These are phyloP conservation scores for Dictyostelium firmibasis DNA, from an alignment of 78 protist species.

Conservation along the genomic window DNA sequence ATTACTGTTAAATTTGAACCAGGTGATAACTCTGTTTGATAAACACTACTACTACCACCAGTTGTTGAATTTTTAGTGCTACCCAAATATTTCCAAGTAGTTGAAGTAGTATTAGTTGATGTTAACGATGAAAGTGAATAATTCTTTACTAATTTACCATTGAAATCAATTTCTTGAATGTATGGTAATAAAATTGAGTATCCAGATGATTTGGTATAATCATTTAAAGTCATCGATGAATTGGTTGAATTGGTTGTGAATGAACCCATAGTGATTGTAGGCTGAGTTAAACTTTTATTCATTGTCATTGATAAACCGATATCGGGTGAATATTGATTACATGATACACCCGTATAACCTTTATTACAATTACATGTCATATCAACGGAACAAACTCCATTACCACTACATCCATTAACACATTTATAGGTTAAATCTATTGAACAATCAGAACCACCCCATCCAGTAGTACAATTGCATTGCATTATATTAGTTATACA, in stretches of 20 bases:
- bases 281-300: not conserved
- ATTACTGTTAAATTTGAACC: not conserved
- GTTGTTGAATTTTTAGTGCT: not conserved
- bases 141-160: not conserved
- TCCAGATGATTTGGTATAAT: not conserved
- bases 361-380: slow-evolving; percentile 5
- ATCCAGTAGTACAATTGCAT: slow-evolving; percentile 87
- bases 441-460: slow-evolving; percentile 38
- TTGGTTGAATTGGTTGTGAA: not conserved
- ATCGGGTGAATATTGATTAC: not conserved
- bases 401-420: slow-evolving; percentile 2
- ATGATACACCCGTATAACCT: slow-evolving; percentile 12
- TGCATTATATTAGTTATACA: slow-evolving; percentile 78
- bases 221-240: not conserved
- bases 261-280: not conserved
- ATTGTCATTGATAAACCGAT: not conserved
- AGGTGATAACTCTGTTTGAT: not conserved
- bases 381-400: slow-evolving; percentile 2
- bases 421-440: not conserved
- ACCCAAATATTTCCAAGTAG: not conserved
- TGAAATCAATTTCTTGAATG: not conserved
- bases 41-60: not conserved
- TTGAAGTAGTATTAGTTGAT: too few relatives aligned
- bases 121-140: not conserved
- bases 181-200: not conserved